phyloP scores from a whole-genome alignment of 169 alveolate species.

The Amoebophrya sp. region DNA sequence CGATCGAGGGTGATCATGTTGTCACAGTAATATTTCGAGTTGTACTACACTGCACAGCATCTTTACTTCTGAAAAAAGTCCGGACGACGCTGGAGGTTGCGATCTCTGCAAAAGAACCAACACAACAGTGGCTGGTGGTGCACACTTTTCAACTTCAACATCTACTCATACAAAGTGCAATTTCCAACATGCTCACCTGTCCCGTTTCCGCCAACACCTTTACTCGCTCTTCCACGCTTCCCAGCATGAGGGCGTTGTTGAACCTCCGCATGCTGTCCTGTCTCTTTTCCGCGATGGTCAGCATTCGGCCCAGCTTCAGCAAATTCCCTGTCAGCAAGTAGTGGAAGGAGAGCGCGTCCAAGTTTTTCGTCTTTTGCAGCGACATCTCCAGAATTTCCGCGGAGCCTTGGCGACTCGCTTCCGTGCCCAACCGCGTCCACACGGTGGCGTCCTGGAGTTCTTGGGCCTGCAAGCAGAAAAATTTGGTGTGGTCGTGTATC shows the following conservation, averaged over 20 bases:
- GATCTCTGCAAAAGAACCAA: too few species aligned
- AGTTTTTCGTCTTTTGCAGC: constrained; percentile 70
- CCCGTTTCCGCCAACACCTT: constrained; percentile 77
- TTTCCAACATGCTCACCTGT: too few species aligned
- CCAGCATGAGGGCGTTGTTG: constrained; percentile 70
- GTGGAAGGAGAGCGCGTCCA: constrained; percentile 71
- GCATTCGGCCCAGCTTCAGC: constrained; percentile 69
- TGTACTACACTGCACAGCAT: too few species aligned
- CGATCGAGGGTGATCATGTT: too few species aligned
- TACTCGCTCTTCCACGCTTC: constrained; percentile 77
- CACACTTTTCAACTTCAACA: too few species aligned
- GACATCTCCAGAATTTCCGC: constrained; percentile 77
- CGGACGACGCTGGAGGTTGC: too few species aligned
- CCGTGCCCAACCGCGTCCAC: constrained; percentile 46
- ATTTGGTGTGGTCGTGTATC: too few species aligned
- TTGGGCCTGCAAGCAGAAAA: too few species aligned
- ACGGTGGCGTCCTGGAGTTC: background rate
- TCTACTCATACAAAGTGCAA: too few species aligned
- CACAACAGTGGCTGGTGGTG: too few species aligned
- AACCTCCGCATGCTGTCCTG: constrained; percentile 70
- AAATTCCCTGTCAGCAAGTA: constrained; percentile 71
- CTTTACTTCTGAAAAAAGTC: too few species aligned
- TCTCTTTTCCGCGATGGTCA: constrained; percentile 64
- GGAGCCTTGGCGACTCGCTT: constrained; percentile 73
- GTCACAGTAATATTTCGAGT: too few species aligned